These are phyloP conservation scores for Canariomyces notabilis DNA, from an alignment of 2,329 filamentous ascomycete species.

Conservation along the genomic window DNA sequence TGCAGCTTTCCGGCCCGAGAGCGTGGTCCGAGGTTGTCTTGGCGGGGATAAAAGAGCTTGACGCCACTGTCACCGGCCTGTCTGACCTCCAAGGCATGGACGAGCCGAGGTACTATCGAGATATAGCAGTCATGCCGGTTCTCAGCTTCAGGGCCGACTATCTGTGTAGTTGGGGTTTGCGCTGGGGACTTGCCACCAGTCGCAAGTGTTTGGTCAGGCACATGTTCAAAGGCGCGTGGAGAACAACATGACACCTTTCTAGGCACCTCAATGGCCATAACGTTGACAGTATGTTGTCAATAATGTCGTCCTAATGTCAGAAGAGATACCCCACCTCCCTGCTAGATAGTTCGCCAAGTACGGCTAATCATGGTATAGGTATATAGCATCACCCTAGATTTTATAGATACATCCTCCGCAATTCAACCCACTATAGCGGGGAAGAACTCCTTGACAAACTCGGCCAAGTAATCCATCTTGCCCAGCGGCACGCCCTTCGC, in stretches of 20 bases:
- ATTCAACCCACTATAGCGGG: no score
- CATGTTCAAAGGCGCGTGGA: conserved; percentile 15
- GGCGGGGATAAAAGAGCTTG: conserved; percentile 23
- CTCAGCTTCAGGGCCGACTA: neutral
- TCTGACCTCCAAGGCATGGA: conserved; percentile 16
- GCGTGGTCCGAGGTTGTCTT: conserved; percentile 31
- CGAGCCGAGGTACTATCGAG: conserved; percentile 12
- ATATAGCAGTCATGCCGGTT: conserved; percentile 18
- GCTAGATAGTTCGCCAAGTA: no score
- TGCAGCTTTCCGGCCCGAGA: conserved; percentile 31
- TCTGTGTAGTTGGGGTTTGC: conserved; percentile 9
- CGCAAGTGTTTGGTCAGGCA: conserved; percentile 16
- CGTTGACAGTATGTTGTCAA: no score
- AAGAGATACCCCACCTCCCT: no score
- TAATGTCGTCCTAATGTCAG: no score
- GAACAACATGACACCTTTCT: no score
- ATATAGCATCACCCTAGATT: no score
- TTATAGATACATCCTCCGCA: no score
- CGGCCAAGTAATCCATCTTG: conserved; percentile 44
- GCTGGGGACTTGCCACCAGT: conserved; percentile 15
- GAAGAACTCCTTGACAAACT: no score
- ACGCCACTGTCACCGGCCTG: conserved; percentile 15
- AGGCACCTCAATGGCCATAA: no score
- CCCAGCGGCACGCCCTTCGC: conserved; percentile 53
- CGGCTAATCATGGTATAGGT: no score